Evolutionary conservation across 352 stramenopile species (phyloP), one percentile per base, ranked within the genome.

Genomic region (Phytophthora kernoviae): DNA sequence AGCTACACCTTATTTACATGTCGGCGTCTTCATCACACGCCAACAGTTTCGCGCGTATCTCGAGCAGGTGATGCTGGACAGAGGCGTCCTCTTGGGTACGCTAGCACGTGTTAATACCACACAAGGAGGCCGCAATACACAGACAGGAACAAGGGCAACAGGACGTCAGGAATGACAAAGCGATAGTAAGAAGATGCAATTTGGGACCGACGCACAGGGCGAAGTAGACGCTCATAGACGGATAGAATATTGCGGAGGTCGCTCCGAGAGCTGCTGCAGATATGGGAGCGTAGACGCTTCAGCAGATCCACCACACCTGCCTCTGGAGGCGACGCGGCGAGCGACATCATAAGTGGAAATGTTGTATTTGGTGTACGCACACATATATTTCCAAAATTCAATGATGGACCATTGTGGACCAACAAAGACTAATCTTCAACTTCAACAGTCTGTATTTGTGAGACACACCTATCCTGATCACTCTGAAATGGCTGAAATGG

Each of bases 141-240:
- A 52, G 34, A 18, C 4, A 34, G 27, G 21, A 12, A 36, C 20
- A 20, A 48, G 8, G 6, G 9, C 0, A 43, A 58, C 46, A 37
- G 10, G 1, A 5, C 21, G n/a, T n/a, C n/a, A 47, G 30, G 1
- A 36, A 37, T 24, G 48, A n/a, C n/a, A n/a, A n/a, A n/a, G n/a
- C n/a, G 49, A 36, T 2, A 61, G 10, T 18, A 2, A 37, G 14
- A 41, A 11, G 18, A 22, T 5, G 7, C 18, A 49, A n/a, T 27
- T 52, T 4, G 7, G 17, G 20, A 15, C 15, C 4, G 5, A 58
- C 79, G 26, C 69, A 90, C 82, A 32, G 71, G 70, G 21, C 50
- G 64, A 52, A 92, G 65, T 7, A 92, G 70, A 34, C 59, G 76
- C 65, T 87, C 61, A 42, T 81, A 90, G 22, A 67, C 43, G 1